Evolutionary conservation across 2,329 filamentous ascomycete genomes (phyloP).

Genomic region (Alternaria consortialis): DNA sequence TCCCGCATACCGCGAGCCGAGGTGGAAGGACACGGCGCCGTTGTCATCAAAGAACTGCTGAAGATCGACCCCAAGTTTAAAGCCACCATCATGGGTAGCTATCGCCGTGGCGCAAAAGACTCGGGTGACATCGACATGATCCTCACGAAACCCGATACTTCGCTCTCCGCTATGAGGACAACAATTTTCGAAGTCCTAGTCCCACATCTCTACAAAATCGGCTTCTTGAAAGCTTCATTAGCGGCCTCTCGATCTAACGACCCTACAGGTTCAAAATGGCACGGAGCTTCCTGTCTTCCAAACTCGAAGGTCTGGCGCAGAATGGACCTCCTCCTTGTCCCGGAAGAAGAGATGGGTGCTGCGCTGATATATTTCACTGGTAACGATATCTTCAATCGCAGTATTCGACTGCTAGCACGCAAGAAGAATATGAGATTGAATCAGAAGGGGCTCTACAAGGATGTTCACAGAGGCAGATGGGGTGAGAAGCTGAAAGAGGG

Average conservation of each 20-base stretch:
- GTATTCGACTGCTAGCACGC: slow-evolving; percentile 78
- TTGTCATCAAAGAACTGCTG: slow-evolving; percentile 68
- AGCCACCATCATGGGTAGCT: slow-evolving; percentile 82
- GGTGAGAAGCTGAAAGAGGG: slow-evolving; percentile 72
- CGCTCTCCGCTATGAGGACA: slow-evolving; percentile 63
- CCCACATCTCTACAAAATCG: slow-evolving; percentile 63
- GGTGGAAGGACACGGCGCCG: slow-evolving; percentile 72
- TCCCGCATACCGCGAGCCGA: slow-evolving; percentile 80
- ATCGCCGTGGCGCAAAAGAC: slow-evolving; percentile 76
- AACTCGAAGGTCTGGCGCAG: slow-evolving; percentile 71
- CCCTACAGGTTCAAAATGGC: slow-evolving; percentile 78
- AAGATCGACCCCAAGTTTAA: slow-evolving; percentile 70
- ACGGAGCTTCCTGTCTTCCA: slow-evolving; percentile 81
- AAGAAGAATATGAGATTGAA: slow-evolving; percentile 87
- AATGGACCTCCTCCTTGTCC: slow-evolving; percentile 86
- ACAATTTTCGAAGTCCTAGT: slow-evolving; percentile 72
- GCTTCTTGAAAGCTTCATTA: slow-evolving; percentile 76
- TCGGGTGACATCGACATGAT: slow-evolving; percentile 88
- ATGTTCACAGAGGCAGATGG: slow-evolving; percentile 69
- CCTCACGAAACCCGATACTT: slow-evolving; percentile 73
- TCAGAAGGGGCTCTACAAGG: slow-evolving; percentile 78
- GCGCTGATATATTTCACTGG: slow-evolving; percentile 95
- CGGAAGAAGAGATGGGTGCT: slow-evolving; percentile 79
- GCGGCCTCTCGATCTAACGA: slow-evolving; percentile 63
- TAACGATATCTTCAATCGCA: slow-evolving; percentile 93